Evolutionary conservation across 495 filamentous ascomycete genomes (phyloP), one percentile per base, ranked within the genome.

Genomic region (Penicillium silybi): DNA sequence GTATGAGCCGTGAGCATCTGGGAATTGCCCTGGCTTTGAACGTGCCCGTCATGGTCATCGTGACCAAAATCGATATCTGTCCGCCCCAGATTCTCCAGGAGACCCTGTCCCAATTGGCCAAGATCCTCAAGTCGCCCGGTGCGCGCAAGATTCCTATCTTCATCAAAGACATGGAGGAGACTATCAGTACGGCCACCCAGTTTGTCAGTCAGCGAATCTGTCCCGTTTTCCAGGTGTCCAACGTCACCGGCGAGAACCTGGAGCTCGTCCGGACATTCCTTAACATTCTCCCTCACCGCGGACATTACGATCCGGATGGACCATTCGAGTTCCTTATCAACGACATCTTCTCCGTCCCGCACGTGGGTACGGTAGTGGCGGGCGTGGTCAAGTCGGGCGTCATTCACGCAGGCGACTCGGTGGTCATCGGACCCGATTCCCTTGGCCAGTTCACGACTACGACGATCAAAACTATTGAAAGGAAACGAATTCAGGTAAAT

Each of bases 41-140:
- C 63, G 95, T 98, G 20, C 93, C 93, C 3, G 90, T 98, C 57
- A 92, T 98, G 87, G 92, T 98, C 22, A 90, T 97, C 51, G 84
- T 98, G 51, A 98, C 93, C 66, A 98, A 98, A 71, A 97, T 97
- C 56, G 93, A 98, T 68, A 98, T 97, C 46, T 98, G 93, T 62
- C 93, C 93, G 16, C 93, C 95, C 0, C 87, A 98, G 52, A 96
- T 98, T 63, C 71, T 98, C 16, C 81, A 96, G 69, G 86, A 98
- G 70, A 98, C 93, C 32, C 84, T 97, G 44, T 85, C 82, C n/a
- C 92, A 97, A 61, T 80, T 98, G 48, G 88, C 81, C 18, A 86
- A 90, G 54, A 97, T 97, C 47, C 75, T 97, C 46, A 97, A 97
- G 71, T 91, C 87, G 35, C 90, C 90, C 8, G 93, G 91, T 1